These are phyloP conservation scores for Cercospora canescens DNA, from an alignment of 2,329 filamentous ascomycete genomes.

Conservation along the genomic window DNA sequence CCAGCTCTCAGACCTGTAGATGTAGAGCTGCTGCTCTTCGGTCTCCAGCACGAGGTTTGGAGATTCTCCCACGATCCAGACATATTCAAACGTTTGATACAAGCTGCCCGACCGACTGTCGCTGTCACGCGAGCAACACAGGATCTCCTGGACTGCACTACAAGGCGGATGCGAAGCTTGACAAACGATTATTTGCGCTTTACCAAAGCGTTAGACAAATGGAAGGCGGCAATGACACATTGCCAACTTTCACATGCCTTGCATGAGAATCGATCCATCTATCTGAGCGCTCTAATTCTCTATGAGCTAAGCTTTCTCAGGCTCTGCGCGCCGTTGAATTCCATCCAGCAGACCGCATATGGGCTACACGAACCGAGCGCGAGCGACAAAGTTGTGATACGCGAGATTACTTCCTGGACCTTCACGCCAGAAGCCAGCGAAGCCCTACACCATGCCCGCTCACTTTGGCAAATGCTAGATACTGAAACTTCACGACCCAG, in stretches of 20 bases:
- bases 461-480: not conserved
- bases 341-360: not conserved
- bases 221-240: not conserved
- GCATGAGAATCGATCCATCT: not conserved
- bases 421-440: not conserved
- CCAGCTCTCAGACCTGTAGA: constrained; percentile 18
- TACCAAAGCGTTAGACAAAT: not conserved
- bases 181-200: not conserved
- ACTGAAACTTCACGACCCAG: not conserved
- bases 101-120: not conserved
- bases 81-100: constrained; percentile 17
- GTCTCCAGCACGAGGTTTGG: constrained; percentile 22
- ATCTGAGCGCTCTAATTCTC: not conserved
- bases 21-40: constrained; percentile 20
- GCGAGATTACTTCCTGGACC: not conserved
- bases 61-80: constrained; percentile 23
- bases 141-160: not conserved
- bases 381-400: not conserved
- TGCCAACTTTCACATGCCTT: not conserved
- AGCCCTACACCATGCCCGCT: not conserved
- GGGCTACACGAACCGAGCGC: not conserved
- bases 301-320: not conserved
- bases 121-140: not conserved
- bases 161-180: not conserved
- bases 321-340: not conserved